Evolutionary conservation across 129 eudicot species (phyloP).

Genomic region (Gnaphalium uliginosum): DNA sequence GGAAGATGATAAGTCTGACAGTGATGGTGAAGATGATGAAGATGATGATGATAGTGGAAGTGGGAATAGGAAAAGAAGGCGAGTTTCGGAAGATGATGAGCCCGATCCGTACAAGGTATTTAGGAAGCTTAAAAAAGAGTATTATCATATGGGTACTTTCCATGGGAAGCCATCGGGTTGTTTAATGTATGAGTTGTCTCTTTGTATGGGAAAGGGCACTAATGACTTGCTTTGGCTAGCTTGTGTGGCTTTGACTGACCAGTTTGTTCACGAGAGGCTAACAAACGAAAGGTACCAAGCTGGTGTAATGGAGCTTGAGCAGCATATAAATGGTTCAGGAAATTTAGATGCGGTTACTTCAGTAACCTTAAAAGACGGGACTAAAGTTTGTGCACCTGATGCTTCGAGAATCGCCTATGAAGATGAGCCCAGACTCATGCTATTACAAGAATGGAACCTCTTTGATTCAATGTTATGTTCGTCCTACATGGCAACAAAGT

Average conservation of each 20-base stretch:
- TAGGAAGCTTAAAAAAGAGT: constrained; percentile 67
- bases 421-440: constrained; percentile 93
- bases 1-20: constrained; percentile 51
- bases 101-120: constrained; percentile 69
- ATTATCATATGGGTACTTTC: constrained; percentile 83
- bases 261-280: constrained; percentile 84
- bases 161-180: constrained; percentile 99
- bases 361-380: constrained; percentile 80
- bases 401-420: constrained; percentile 80
- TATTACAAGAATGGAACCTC: constrained; percentile 92
- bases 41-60: constrained; percentile 46
- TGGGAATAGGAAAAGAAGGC: constrained; percentile 56
- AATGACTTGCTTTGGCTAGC: constrained; percentile 91
- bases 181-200: constrained; percentile 87
- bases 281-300: constrained; percentile 88
- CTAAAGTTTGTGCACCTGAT: constrained; percentile 81
- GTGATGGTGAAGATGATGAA: constrained; percentile 51
- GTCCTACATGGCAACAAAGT: constrained; percentile 89
- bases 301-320: constrained; percentile 98
- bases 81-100: constrained; percentile 56
- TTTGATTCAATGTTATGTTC: constrained; percentile 97
- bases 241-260: constrained; percentile 93
- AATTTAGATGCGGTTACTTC: constrained; percentile 66
- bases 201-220: constrained; percentile 62
- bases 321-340: constrained; percentile 82